phyloP scores from a whole-genome alignment of 192 early-diverging fungal species.

The Backusella psychrophila region DNA sequence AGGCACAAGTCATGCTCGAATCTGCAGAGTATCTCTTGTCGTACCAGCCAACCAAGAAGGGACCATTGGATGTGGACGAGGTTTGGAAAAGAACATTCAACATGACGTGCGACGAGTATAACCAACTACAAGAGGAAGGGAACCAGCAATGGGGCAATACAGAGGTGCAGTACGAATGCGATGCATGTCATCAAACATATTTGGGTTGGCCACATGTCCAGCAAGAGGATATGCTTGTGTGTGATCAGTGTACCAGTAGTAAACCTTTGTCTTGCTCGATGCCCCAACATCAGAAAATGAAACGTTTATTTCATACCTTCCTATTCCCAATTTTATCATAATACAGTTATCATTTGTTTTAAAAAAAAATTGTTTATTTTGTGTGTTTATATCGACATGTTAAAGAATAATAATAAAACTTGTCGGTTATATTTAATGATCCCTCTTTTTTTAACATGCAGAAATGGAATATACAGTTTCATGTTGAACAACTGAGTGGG shows the following conservation, averaged over 20 bases:
- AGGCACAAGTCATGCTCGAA: background rate
- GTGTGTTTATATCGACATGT: too few species aligned
- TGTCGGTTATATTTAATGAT: too few species aligned
- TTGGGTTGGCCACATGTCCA: background rate
- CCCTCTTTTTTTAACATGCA: background rate
- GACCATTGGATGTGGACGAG: background rate
- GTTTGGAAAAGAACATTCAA: background rate
- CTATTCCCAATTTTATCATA: background rate
- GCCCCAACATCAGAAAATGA: background rate
- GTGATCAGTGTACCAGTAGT: background rate
- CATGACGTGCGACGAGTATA: background rate
- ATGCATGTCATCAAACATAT: background rate
- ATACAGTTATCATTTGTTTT: too few species aligned
- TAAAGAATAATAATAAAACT: too few species aligned
- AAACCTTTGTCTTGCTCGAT: background rate
- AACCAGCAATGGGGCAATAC: background rate
- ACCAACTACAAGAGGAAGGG: background rate
- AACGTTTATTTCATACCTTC: background rate
- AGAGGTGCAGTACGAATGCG: background rate
- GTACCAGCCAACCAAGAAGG: background rate
- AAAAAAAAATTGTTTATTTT: too few species aligned
- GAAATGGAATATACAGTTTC: too few species aligned
- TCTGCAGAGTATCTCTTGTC: background rate
- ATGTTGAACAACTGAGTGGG: background rate
- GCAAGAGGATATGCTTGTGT: background rate